Base-by-base conservation (phyloP, 495 filamentous ascomycete species). In the Hypomontagnella submonticulosa region DNA sequence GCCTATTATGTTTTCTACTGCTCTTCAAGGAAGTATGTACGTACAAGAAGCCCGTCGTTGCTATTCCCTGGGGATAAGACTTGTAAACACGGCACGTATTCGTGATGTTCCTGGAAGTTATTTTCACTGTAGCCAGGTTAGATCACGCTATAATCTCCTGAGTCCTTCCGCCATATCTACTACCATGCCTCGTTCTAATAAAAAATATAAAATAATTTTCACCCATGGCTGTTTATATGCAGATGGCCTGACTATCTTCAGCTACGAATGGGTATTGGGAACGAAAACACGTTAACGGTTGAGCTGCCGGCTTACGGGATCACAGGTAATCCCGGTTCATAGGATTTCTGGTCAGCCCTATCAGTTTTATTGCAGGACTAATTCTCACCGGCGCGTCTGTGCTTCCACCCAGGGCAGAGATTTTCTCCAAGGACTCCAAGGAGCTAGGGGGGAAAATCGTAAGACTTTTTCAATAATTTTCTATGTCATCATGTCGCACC, bases 301-400 rank as follows among this genome's bases (percentile, higher is more conserved):
- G 37, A 56, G 38, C 12, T 44, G 32, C 38, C 8, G 11, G 49
- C 23, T 27, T 27, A 27, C 23, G 6, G 41, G 3, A n/a, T 57
- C 1, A 16, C 36, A 51, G 12, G 30, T 19, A 42, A 33, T 27
- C 36, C 34, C 50, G 19, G 34, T 43, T 15, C n/a, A 40, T 41
- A 43, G 36, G 44, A 20, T 60, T 54, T 53, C 47, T 13, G 23
- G 27, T 66, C 50, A 66, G 56, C 63, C 63, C 63, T 66, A 66
- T 47, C 50, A 51, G 11, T 16, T 33, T 52, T 43, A 46, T 49
- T 63, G 34, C n/a, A 50, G 34, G 13, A 47, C 36, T 37, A 19
- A 52, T 53, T 32, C 44, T 52, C 30, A 23, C 27, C 52, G 20
- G 37, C 19, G 34, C 41, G 47, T 38, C 34, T n/a, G 23, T 34